Conservation (phyloP, 1,139 yeast species). For the Hansenula lynferdii region DNA sequence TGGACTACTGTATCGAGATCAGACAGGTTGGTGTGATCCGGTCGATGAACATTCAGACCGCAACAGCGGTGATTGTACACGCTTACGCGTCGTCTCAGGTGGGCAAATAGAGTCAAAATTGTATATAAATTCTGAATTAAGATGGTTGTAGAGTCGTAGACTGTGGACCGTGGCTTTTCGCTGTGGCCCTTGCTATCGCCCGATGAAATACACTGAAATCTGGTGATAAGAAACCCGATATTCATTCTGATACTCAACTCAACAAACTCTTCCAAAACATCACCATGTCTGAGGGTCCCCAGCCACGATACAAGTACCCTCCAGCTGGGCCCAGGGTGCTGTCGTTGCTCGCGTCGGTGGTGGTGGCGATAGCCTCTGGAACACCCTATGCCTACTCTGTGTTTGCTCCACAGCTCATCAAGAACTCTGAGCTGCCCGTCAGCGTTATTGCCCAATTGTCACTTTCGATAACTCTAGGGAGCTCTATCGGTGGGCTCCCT, state of each 20-base stretch:
- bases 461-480: constrained; percentile 55
- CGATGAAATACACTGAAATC: neutral
- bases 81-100: constrained; percentile 55
- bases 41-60: constrained; percentile 96
- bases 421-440: constrained; percentile 50
- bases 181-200: neutral
- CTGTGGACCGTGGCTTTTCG: too few relatives aligned
- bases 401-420: constrained; percentile 65
- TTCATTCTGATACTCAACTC: too few relatives aligned
- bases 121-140: too few relatives aligned
- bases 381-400: constrained; percentile 71
- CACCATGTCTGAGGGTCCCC: neutral
- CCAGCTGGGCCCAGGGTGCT: constrained; percentile 16
- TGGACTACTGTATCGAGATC: constrained; percentile 86
- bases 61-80: constrained; percentile 90
- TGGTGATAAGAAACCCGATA: neutral
- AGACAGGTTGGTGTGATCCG: constrained; percentile 89
- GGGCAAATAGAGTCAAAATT: neutral
- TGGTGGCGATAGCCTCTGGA: constrained; percentile 52
- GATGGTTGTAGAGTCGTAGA: too few relatives aligned
- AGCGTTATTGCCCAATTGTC: constrained; percentile 62
- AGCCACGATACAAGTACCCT: constrained; percentile 5
- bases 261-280: neutral
- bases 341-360: constrained; percentile 21
- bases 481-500: constrained; percentile 63